Base-by-base conservation (phyloP, 495 filamentous ascomycete species). In the Aspergillus affinis region DNA sequence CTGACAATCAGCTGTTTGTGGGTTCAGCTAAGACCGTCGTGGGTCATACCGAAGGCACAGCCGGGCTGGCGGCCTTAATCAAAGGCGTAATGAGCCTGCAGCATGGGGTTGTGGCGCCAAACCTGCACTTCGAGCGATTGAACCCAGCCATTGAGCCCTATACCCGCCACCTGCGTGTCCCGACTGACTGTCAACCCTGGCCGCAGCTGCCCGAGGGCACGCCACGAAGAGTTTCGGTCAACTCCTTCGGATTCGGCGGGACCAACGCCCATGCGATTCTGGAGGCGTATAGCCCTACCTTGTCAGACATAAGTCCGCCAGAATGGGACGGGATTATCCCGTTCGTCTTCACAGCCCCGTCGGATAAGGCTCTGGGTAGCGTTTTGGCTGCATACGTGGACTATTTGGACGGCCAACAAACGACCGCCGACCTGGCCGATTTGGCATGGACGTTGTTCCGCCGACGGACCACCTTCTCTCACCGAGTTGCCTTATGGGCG, bases 221-320 rank as follows among this genome's bases (percentile, higher is more conserved):
- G 8, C 76, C 78, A 0, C 79, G 77, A 18, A 75, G 85, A 17
- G 82, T 73, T 0, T 84, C 81, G 60, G 77, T 89, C n/a, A 89
- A 88, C 64, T 81, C 75, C 2, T 87, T 86, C 55, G 85, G 85
- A 81, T 85, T 67, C 18, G 85, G 86, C 15, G 86, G 86, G 30
- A 75, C 78, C 26, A 88, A 88, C 62, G 74, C 82, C 5, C 85
- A 88, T 55, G 81, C 73, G 15, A 85, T 88, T 46, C 6, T 88
- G 3, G 84, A 88, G 21, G 32, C 41, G 15, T 59, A 65, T 58
- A 54, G 19, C 30, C 27, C 52, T 19, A 30, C 27, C 18, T 3
- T 20, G 7, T 8, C 50, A 27, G 17, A 9, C n/a, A n/a, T 10
- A 9, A 46, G 10, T 41, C 44, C 6, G 2, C 36, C 19, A n/a